A percentile compares a stretch with the other conserved stretches of the same genome.
Conservation (phyloP, 2,329 filamentous ascomycete genomes). For the Cladophialophora bantiana region DNA sequence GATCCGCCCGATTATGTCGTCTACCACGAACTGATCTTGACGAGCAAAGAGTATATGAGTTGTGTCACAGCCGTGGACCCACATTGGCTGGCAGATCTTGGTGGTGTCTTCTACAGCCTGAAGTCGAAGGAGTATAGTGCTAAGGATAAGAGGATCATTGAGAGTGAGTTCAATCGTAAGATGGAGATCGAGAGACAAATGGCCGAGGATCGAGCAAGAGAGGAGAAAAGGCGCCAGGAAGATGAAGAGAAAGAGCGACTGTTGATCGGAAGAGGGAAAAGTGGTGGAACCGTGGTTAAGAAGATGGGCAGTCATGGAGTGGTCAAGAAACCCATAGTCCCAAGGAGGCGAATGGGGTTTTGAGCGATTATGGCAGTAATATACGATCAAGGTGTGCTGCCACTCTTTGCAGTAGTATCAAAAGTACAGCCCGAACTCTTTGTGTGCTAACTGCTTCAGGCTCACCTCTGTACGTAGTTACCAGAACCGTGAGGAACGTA, state of each 20-base stretch:
- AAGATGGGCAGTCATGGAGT: conserved; percentile 41
- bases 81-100: conserved; percentile 94
- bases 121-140: conserved; percentile 97
- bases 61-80: conserved; percentile 96
- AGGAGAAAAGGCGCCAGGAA: conserved; percentile 67
- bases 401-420: neutral
- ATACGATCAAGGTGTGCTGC: neutral
- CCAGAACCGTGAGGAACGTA: neutral
- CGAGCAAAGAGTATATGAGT: conserved; percentile 93
- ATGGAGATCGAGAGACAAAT: conserved; percentile 95
- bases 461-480: neutral
- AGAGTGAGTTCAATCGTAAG: conserved; percentile 88
- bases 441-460: neutral
- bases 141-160: conserved; percentile 82
- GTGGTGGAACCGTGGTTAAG: conserved; percentile 37
- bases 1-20: conserved; percentile 97
- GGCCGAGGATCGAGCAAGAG: conserved; percentile 82
- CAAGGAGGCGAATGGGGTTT: conserved; percentile 39
- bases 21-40: conserved; percentile 97
- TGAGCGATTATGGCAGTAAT: conserved; percentile 3
- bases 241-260: conserved; percentile 48
- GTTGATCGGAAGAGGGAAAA: conserved; percentile 34
- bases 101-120: conserved; percentile 95
- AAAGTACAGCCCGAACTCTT: neutral
- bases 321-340: conserved; percentile 40